Base-by-base conservation (phyloP, 2,329 filamentous ascomycete species). In the Diaporthe citriasiana region DNA sequence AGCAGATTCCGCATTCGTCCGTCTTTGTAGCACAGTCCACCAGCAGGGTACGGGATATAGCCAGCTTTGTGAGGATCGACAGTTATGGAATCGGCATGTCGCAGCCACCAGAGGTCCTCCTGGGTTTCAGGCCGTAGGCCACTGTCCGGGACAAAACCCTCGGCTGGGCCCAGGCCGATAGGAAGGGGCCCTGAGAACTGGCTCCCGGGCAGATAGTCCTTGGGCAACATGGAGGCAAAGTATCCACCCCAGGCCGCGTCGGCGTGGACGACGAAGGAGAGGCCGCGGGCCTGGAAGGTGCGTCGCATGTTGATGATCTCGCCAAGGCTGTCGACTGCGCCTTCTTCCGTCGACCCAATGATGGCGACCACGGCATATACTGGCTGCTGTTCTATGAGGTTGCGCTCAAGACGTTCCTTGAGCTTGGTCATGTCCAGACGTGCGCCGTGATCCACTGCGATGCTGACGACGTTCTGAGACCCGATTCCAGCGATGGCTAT, bases 191-290 rank as follows among this genome's bases (percentile, higher is more conserved):
- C 75, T 13, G 74, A 74, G 1, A 79, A 80, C 5, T 76, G 75
- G 13, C 80, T 78, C 4, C 80, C 80, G 1, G 80, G 78, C 1
- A 56, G 78, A 30, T 79, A 80, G 4, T 81, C 77, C 4, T 78
- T 80, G 0, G 82, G 83, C 25, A 88, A 40, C 84, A 87, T 87
- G 0, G 83, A 83, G 35, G 81, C 81, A 71, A 88, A 88, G 71
- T 88, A 88, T 0, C 86, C 86, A 25, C 86, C 86, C 86, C 86
- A 88, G 0, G 86, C 86, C 0, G 85, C 86, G 74, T 88, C 86
- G 1, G 81, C 84, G 69, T 87, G 86, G 10, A 88, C 79, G 0
- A 86, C 72, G 68, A 87, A 88, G 0, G 85, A 86, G 0, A 88
- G 77, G 0, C 86, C 86, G 25, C 81, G 73, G 4, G 78, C 78